A percentile compares a stretch with the other conserved stretches of the same genome.
phyloP scores from a whole-genome alignment of 2,329 filamentous ascomycete genomes.

The Dissoconium aciculare region DNA sequence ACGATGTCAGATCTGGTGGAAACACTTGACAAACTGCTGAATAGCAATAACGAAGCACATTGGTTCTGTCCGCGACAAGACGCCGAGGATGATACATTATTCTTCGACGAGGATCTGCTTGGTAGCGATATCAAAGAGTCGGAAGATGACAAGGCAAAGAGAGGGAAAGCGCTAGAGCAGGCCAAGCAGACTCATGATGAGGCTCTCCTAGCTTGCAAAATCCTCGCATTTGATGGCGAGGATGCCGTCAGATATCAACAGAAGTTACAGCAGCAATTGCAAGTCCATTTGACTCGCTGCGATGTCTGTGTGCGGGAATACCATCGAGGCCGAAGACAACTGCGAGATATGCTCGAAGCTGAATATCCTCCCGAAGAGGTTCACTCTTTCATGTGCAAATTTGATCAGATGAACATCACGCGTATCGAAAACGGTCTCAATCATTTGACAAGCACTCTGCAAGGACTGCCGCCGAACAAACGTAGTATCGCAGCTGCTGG shows the following conservation, averaged over 20 bases:
- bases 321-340: slow-evolving; percentile 29
- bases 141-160: slow-evolving; percentile 17
- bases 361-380: slow-evolving; percentile 33
- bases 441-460: slow-evolving; percentile 26
- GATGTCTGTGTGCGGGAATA: slow-evolving; percentile 37
- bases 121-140: slow-evolving; percentile 14
- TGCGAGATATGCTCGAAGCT: slow-evolving; percentile 28
- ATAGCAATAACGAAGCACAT: slow-evolving; percentile 23
- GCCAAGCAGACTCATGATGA: slow-evolving; percentile 28
- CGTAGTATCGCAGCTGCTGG: slow-evolving; percentile 38
- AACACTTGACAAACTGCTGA: background rate
- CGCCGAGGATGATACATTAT: slow-evolving; percentile 23
- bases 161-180: slow-evolving; percentile 17
- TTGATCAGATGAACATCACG: slow-evolving; percentile 32
- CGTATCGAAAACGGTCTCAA: slow-evolving; percentile 32
- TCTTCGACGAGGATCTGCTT: slow-evolving; percentile 32
- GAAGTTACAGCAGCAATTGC: slow-evolving; percentile 27
- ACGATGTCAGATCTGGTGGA: background rate
- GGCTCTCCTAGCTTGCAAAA: slow-evolving; percentile 29
- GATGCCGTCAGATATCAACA: slow-evolving; percentile 31
- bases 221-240: slow-evolving; percentile 34
- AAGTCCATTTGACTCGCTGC: slow-evolving; percentile 30
- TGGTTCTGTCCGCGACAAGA: slow-evolving; percentile 34
- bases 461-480: slow-evolving; percentile 33
- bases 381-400: slow-evolving; percentile 26